phyloP scores from a whole-genome alignment of 257 asterid genomes.

The Rauvolfia tetraphylla region DNA sequence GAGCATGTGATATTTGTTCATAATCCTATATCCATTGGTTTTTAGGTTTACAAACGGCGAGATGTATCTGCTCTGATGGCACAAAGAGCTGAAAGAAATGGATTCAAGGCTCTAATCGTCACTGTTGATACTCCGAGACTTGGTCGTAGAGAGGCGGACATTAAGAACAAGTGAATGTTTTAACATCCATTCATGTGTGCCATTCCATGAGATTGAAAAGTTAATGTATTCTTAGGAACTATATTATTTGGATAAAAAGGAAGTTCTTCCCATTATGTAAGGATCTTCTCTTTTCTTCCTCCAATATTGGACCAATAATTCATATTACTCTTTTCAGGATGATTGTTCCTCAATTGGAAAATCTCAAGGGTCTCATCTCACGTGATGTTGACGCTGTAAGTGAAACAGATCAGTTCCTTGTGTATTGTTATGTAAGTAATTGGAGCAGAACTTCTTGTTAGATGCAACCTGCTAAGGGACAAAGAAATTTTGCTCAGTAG shows the following conservation, averaged over 20 bases:
- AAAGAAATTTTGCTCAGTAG: background rate
- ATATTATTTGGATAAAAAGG: background rate
- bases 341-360: constrained; percentile 46
- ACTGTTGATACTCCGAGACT: constrained; percentile 59
- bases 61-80: constrained; percentile 53
- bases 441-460: background rate
- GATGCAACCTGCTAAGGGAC: background rate
- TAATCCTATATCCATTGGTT: background rate
- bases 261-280: background rate
- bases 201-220: background rate
- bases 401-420: background rate
- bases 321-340: constrained; percentile 37
- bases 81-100: constrained; percentile 60
- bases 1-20: background rate
- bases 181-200: background rate
- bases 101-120: constrained; percentile 57
- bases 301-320: background rate
- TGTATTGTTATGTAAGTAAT: background rate
- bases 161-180: constrained; percentile 47
- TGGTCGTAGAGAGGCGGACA: constrained; percentile 61
- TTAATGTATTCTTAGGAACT: no score
- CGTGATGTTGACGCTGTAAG: constrained; percentile 39
- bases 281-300: background rate
- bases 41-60: constrained; percentile 49
- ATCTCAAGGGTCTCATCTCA: constrained; percentile 54